Conservation (phyloP, 768 basidiomycete species). For the Suillus lakei region DNA sequence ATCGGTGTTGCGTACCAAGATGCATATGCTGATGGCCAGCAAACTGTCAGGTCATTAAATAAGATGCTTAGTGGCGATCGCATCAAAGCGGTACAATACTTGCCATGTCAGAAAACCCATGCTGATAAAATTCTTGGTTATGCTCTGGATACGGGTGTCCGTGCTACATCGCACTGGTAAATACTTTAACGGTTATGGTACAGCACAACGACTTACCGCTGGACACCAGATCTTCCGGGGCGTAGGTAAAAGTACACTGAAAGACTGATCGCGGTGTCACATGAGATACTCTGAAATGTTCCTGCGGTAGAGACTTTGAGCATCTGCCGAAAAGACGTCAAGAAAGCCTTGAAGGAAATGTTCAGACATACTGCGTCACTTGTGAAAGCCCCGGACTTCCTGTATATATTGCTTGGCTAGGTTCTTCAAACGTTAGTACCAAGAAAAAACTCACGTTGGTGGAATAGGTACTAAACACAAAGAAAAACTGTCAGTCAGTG, state of each 20-base stretch:
- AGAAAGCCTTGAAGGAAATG: background rate
- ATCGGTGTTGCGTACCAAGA: background rate
- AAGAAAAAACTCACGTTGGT: background rate
- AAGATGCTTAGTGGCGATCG: background rate
- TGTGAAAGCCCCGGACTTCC: background rate
- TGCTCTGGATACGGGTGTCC: conserved; percentile 1
- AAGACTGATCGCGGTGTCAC: background rate
- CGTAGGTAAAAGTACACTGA: conserved; percentile 7
- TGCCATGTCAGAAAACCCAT: background rate
- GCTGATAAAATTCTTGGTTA: background rate
- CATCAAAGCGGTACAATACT: background rate
- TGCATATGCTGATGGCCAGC: background rate
- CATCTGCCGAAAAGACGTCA: background rate
- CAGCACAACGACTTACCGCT: background rate
- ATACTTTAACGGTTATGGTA: background rate
- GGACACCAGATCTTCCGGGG: background rate
- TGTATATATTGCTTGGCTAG: background rate
- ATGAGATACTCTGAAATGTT: background rate
- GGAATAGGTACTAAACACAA: background rate
- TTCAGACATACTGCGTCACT: background rate
- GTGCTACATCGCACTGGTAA: background rate
- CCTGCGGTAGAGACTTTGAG: background rate
- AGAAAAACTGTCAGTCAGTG: background rate
- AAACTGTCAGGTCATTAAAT: background rate
- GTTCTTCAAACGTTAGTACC: background rate